Conservation (phyloP, 2,329 filamentous ascomycete genomes). For the Coniella vitis region DNA sequence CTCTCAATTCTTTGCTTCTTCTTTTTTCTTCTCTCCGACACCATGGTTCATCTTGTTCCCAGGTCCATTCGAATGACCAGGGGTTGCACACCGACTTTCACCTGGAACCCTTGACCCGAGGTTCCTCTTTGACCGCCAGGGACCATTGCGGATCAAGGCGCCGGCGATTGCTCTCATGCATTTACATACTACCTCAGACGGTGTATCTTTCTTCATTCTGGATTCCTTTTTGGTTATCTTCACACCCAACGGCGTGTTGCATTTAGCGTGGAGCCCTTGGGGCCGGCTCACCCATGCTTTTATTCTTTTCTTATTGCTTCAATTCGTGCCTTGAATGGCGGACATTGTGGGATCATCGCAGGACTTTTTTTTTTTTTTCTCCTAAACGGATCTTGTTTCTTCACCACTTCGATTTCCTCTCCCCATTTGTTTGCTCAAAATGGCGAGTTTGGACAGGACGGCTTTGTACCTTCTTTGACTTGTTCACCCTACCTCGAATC, state of each 20-base stretch:
- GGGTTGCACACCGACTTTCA: constrained; percentile 6
- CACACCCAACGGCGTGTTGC: background rate
- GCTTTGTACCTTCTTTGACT: too few species aligned
- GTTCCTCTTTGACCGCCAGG: constrained; percentile 4
- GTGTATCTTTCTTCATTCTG: background rate
- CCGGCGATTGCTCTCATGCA: background rate
- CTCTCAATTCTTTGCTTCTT: background rate
- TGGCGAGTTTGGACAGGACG: too few species aligned
- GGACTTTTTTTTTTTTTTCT: constrained; percentile 1
- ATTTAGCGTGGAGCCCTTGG: background rate
- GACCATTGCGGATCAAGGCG: constrained; percentile 2
- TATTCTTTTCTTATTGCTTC: constrained; percentile 2
- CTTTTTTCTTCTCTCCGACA: background rate
- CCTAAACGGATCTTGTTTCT: too few species aligned
- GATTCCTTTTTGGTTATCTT: background rate
- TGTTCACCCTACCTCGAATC: too few species aligned
- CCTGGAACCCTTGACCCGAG: background rate
- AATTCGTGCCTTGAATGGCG: constrained; percentile 13
- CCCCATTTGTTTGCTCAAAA: background rate
- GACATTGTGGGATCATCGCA: constrained; percentile 1
- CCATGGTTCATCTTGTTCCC: background rate
- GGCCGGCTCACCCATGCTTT: background rate
- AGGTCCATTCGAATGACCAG: background rate
- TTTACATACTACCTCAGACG: background rate
- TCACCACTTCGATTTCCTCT: background rate